Percentiles rank a stretch among this genome's conserved stretches.
Evolutionary conservation across 768 basidiomycete genomes (phyloP).

Genomic region (Hericium rajendrae): DNA sequence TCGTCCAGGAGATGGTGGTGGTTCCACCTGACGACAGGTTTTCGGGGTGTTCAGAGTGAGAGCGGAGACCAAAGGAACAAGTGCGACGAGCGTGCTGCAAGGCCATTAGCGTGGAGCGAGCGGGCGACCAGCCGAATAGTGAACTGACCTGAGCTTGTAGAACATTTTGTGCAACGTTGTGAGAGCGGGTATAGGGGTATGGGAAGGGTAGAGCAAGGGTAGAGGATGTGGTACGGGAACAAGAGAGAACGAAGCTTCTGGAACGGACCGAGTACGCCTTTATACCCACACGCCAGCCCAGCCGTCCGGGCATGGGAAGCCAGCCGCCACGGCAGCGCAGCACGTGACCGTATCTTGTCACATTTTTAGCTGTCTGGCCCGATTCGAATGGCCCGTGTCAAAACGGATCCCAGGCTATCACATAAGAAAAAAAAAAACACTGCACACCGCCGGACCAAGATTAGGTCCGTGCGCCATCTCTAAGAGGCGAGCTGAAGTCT

Average conservation of each 20-base stretch:
- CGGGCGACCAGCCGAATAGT: neutral
- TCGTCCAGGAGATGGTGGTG: slow-evolving; percentile 1
- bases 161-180: neutral
- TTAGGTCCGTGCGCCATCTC: no score
- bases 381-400: no score
- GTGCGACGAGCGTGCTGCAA: slow-evolving; percentile 2
- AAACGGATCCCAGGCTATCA: no score
- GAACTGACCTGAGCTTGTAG: neutral
- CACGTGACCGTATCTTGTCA: neutral
- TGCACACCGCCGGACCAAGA: no score
- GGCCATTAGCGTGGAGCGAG: neutral
- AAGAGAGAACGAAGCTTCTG: neutral
- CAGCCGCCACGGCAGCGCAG: no score
- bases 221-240: neutral
- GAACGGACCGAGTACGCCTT: no score
- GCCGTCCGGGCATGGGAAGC: no score
- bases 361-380: neutral
- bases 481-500: no score
- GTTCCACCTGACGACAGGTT: slow-evolving; percentile 4
- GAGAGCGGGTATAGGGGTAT: neutral
- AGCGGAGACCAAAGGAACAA: slow-evolving; percentile 10
- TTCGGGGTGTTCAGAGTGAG: neutral
- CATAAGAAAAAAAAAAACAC: no score
- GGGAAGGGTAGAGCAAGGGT: neutral
- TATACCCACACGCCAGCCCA: neutral